Evolutionary conservation across 768 basidiomycete genomes (phyloP).

Genomic region (Trametes meyenii): DNA sequence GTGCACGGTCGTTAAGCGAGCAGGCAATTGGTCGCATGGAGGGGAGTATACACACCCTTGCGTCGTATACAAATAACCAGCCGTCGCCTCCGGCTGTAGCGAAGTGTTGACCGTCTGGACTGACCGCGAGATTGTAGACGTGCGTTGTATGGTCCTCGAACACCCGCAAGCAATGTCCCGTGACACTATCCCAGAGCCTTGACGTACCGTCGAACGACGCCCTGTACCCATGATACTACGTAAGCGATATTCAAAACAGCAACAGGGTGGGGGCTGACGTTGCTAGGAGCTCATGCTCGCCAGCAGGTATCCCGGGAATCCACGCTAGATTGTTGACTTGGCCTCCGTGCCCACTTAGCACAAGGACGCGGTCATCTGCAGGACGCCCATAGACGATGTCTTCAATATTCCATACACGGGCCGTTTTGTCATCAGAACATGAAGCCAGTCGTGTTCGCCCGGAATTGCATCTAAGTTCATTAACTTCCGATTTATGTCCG

Average conservation of each 20-base stretch:
- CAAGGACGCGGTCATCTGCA: conserved; percentile 36
- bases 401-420: conserved; percentile 74
- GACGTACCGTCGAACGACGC: conserved; percentile 82
- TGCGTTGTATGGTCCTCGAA: conserved; percentile 73
- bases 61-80: conserved; percentile 69
- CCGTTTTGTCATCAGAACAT: conserved; percentile 81
- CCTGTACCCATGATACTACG: conserved; percentile 39
- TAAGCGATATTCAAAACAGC: conserved; percentile 5
- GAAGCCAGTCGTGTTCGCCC: conserved; percentile 71
- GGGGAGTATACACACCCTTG: conserved; percentile 50
- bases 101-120: conserved; percentile 70
- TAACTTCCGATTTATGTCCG: conserved; percentile 78
- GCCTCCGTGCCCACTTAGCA: conserved; percentile 66
- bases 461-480: conserved; percentile 72
- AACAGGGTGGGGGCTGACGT: conserved; percentile 51
- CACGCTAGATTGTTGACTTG: conserved; percentile 70
- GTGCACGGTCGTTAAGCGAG: neutral
- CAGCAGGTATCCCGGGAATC: conserved; percentile 57
- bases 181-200: conserved; percentile 80
- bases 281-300: conserved; percentile 63
- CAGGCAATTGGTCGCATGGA: neutral
- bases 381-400: conserved; percentile 40
- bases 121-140: conserved; percentile 76
- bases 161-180: conserved; percentile 72
- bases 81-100: conserved; percentile 84